A percentile compares a stretch with the other conserved stretches of the same genome.
phyloP scores from a whole-genome alignment of 352 stramenopile genomes.

The Phytophthora agathidicida region DNA sequence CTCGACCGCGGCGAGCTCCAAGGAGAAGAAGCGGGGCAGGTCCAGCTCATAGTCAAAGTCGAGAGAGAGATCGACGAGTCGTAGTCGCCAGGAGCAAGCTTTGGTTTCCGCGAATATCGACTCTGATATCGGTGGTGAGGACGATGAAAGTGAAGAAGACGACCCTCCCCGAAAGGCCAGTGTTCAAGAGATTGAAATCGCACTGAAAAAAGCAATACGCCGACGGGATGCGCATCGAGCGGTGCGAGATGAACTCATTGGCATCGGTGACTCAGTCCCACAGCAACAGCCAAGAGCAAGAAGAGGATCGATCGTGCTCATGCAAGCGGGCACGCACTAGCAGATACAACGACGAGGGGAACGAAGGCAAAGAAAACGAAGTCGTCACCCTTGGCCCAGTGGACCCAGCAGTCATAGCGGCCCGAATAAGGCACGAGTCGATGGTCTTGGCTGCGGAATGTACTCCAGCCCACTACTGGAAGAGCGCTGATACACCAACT shows the following conservation, averaged over 20 bases:
- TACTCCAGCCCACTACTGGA: conserved; percentile 1
- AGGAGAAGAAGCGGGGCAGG: not conserved
- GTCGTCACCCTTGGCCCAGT: not conserved
- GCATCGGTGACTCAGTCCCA: not conserved
- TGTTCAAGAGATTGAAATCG: conserved; percentile 10
- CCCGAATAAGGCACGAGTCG: conserved; percentile 3
- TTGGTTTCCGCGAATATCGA: not conserved
- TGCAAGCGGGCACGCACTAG: not conserved
- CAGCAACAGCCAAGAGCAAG: not conserved
- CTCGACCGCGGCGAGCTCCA: not conserved
- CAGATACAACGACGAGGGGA: not conserved
- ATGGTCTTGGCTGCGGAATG: conserved; percentile 2
- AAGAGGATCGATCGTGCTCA: not conserved
- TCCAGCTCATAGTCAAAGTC: conserved; percentile 5
- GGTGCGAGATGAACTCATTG: not conserved
- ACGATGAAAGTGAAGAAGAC: not conserved
- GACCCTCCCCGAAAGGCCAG: not conserved
- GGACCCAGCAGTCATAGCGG: not conserved
- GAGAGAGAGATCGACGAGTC: conserved; percentile 3
- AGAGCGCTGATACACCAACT: not conserved
- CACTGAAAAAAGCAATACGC: not conserved
- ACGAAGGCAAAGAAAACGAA: conserved; percentile 1
- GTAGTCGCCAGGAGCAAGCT: not conserved
- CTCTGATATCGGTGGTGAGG: not conserved
- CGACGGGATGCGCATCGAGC: not conserved